Base-by-base conservation (phyloP, 2,329 filamentous ascomycete species). In the Aschersonia sp. region DNA sequence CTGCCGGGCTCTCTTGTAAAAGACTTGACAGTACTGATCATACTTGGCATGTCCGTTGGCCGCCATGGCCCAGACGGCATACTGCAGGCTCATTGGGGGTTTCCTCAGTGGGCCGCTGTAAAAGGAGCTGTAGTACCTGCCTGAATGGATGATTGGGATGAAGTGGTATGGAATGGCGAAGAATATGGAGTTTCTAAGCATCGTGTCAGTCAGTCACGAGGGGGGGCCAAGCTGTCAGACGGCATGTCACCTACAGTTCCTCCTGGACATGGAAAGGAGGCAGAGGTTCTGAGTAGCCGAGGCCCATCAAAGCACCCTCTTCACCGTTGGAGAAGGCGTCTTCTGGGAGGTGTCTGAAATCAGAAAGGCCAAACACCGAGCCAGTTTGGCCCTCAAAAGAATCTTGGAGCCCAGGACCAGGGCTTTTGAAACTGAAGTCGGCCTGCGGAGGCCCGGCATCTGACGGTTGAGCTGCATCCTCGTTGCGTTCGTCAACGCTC, bases 21-120 rank as follows among this genome's bases (percentile, higher is more conserved):
- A 89, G 44, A 89, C 74, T 6, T 84, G 81, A 51, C 87, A 79
- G 40, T 87, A 76, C 7, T 69, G 67, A 6, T 74, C 70, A 57
- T 94, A 94, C 58, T 87, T 87, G 41, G 84, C 74, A 32, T 81
- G 77, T 1, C 81, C 71, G 11, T 78, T 76, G 5, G 87, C 79
- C 7, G 86, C 86, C 55, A 86, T 69, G n/a, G 81, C 77, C 87
- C 88, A 95, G 60, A 95, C 86, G 30, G 81, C 83, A 62, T 95
- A 95, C 57, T 89, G 77, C 41, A 95, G 66, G 56, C 79, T 86
- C 58, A 94, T 78, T 1, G 89, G 85, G 2, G 90, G 89, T 48
- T 86, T 81, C 71, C 83, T 78, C 49, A 84, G 75, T 1, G 85
- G 80, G 3, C 81, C 72, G 2, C 70, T 71, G 57, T 89, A 83